A percentile compares a stretch with the other conserved stretches of the same genome.
Conservation (phyloP, 139 green algal genomes). For the Tetraselmis striata region DNA sequence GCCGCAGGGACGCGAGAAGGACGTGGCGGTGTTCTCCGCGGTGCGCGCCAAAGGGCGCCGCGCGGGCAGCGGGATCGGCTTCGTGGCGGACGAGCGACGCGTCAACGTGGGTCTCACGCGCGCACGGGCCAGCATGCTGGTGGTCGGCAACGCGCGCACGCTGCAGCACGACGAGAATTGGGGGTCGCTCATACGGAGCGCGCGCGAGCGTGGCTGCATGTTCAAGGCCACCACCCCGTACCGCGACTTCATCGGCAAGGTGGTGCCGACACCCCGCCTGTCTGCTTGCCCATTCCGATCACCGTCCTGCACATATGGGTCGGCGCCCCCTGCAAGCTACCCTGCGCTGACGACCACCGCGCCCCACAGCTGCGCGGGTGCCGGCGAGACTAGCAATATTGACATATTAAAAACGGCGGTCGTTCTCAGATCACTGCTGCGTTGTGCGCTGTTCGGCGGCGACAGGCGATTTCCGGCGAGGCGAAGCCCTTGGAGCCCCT, state of each 20-base stretch:
- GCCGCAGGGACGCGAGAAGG: conserved; percentile 80
- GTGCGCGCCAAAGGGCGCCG: conserved; percentile 38
- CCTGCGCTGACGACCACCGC: no score
- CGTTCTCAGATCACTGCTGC: no score
- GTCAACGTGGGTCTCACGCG: conserved; percentile 89
- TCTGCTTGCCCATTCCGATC: no score
- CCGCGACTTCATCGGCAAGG: conserved; percentile 20
- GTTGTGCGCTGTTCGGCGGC: no score
- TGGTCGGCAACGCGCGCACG: conserved; percentile 61
- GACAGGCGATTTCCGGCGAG: background rate
- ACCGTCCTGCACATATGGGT: no score
- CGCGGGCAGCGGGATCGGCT: conserved; percentile 51
- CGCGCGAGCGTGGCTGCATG: conserved; percentile 16
- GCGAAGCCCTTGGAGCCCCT: background rate
- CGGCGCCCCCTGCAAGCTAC: no score
- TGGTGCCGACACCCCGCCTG: no score
- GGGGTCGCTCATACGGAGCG: conserved; percentile 34
- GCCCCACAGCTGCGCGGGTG: no score
- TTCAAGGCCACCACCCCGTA: conserved; percentile 19
- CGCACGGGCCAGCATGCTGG: conserved; percentile 65
- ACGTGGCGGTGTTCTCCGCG: conserved; percentile 75
- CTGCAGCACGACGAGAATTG: conserved; percentile 51
- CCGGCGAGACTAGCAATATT: no score
- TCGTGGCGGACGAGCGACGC: conserved; percentile 79
- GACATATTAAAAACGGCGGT: no score